A percentile compares a stretch with the other conserved stretches of the same genome.
phyloP scores from a whole-genome alignment of 2,329 filamentous ascomycete genomes.

The Ophiostoma perfectum region DNA sequence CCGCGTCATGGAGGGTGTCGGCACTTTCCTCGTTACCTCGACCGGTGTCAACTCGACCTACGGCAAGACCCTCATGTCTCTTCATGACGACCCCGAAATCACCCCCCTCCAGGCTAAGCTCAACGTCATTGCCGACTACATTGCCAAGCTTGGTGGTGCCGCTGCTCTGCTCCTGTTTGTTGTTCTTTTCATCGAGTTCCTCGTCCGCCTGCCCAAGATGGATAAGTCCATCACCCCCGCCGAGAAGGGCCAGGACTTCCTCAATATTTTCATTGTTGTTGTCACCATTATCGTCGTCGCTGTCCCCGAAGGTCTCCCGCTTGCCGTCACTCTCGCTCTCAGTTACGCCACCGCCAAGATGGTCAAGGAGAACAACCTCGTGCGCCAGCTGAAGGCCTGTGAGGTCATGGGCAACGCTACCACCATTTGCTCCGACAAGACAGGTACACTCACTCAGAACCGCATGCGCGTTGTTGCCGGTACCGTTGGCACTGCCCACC shows the following conservation, averaged over 20 bases:
- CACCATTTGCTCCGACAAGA: slow-evolving; percentile 61
- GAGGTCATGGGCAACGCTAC: slow-evolving; percentile 71
- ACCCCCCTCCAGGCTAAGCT: slow-evolving; percentile 73
- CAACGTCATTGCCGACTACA: slow-evolving; percentile 69
- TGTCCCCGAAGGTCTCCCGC: slow-evolving; percentile 69
- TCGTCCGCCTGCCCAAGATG: slow-evolving; percentile 58
- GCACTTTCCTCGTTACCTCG: slow-evolving; percentile 68
- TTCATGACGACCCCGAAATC: slow-evolving; percentile 68
- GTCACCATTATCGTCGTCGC: slow-evolving; percentile 77
- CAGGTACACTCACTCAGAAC: slow-evolving; percentile 61
- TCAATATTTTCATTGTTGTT: slow-evolving; percentile 71
- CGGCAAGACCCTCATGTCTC: slow-evolving; percentile 67
- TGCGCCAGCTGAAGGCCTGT: slow-evolving; percentile 69
- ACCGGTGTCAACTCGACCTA: slow-evolving; percentile 69
- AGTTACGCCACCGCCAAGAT: slow-evolving; percentile 73
- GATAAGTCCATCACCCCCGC: slow-evolving; percentile 51
- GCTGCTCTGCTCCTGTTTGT: slow-evolving; percentile 77
- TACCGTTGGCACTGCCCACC: slow-evolving; percentile 50
- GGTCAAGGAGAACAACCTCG: slow-evolving; percentile 71
- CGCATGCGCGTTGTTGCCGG: slow-evolving; percentile 63
- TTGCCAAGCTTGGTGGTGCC: slow-evolving; percentile 69
- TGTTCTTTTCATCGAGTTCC: slow-evolving; percentile 79
- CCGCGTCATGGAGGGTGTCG: slow-evolving; percentile 71
- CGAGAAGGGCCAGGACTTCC: slow-evolving; percentile 70
- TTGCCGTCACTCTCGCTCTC: slow-evolving; percentile 71